Conservation (phyloP, 2,329 filamentous ascomycete genomes). For the Dryadomyces sulphureus region DNA sequence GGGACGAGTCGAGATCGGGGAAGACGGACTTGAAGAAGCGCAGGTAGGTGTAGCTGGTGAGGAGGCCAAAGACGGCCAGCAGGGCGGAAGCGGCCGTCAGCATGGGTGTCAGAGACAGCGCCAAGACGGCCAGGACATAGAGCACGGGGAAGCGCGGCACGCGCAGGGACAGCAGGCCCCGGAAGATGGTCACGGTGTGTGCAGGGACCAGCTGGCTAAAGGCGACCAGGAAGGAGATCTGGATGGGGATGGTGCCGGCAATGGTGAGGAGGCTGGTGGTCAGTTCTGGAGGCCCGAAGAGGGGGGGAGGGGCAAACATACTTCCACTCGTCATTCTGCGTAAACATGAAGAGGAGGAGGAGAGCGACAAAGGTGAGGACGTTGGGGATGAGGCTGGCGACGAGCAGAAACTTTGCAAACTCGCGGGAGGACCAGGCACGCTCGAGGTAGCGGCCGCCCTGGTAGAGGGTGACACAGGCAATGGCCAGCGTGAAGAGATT, state of each 20-base stretch:
- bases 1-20: slow-evolving; percentile 48
- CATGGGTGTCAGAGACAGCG: slow-evolving; percentile 42
- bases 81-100: slow-evolving; percentile 61
- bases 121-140: slow-evolving; percentile 59
- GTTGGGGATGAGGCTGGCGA: slow-evolving; percentile 71
- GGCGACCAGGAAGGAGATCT: slow-evolving; percentile 86
- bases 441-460: slow-evolving; percentile 90
- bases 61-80: slow-evolving; percentile 65
- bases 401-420: slow-evolving; percentile 76
- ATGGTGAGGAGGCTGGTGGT: slow-evolving; percentile 56
- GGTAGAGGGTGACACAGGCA: slow-evolving; percentile 66
- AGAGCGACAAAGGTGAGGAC: slow-evolving; percentile 58
- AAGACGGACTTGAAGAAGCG: slow-evolving; percentile 80
- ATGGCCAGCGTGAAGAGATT: slow-evolving; percentile 78
- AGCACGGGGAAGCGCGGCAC: slow-evolving; percentile 60
- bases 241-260: slow-evolving; percentile 75
- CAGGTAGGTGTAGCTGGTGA: slow-evolving; percentile 88
- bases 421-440: slow-evolving; percentile 87
- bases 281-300: background rate
- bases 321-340: slow-evolving; percentile 52
- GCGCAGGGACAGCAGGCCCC: slow-evolving; percentile 74
- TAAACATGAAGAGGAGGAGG: slow-evolving; percentile 51
- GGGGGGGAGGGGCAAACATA: slow-evolving; percentile 21
- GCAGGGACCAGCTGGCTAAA: slow-evolving; percentile 97
- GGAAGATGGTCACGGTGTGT: slow-evolving; percentile 89